Percentiles rank a stretch among this genome's conserved stretches.
These are phyloP conservation scores for Cornus suecica DNA, from an alignment of 148 eudicot species.

Conservation along the genomic window DNA sequence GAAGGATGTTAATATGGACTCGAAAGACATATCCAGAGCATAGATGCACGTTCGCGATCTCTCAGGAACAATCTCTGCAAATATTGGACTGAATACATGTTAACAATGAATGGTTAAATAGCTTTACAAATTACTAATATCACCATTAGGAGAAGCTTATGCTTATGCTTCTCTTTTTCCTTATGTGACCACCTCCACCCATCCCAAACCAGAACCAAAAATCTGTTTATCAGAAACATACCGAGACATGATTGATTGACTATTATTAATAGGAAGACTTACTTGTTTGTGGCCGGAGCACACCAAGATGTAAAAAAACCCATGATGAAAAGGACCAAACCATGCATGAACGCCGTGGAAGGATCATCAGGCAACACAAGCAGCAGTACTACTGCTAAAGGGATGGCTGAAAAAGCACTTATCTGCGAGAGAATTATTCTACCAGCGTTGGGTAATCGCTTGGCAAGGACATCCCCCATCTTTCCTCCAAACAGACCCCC, in stretches of 20 bases:
- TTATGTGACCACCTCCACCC: too few relatives aligned
- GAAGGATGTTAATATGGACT: slow-evolving; percentile 78
- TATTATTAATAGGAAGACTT: slow-evolving; percentile 1
- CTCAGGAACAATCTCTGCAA: slow-evolving; percentile 96
- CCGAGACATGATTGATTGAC: too few relatives aligned
- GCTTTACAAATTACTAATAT: too few relatives aligned
- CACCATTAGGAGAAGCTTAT: background rate
- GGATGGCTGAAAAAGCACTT: slow-evolving; percentile 75
- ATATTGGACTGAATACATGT: slow-evolving; percentile 68
- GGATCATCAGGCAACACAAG: slow-evolving; percentile 67
- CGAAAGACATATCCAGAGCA: slow-evolving; percentile 91
- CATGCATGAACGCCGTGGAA: slow-evolving; percentile 47
- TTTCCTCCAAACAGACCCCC: slow-evolving; percentile 83
- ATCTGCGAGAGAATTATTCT: slow-evolving; percentile 82
- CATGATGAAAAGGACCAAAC: slow-evolving; percentile 61
- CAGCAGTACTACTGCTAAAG: slow-evolving; percentile 68
- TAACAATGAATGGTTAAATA: background rate
- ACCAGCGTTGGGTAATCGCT: slow-evolving; percentile 62
- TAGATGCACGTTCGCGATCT: slow-evolving; percentile 81
- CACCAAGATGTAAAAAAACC: slow-evolving; percentile 74
- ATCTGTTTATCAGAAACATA: too few relatives aligned
- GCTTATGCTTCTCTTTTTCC: too few relatives aligned
- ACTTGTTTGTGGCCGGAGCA: slow-evolving; percentile 85
- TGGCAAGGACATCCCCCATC: slow-evolving; percentile 70
- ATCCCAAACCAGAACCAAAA: background rate